A percentile compares a stretch with the other conserved stretches of the same genome.
These are phyloP conservation scores for Westerdykella sp. DNA, from an alignment of 2,329 filamentous ascomycete species.

Conservation along the genomic window DNA sequence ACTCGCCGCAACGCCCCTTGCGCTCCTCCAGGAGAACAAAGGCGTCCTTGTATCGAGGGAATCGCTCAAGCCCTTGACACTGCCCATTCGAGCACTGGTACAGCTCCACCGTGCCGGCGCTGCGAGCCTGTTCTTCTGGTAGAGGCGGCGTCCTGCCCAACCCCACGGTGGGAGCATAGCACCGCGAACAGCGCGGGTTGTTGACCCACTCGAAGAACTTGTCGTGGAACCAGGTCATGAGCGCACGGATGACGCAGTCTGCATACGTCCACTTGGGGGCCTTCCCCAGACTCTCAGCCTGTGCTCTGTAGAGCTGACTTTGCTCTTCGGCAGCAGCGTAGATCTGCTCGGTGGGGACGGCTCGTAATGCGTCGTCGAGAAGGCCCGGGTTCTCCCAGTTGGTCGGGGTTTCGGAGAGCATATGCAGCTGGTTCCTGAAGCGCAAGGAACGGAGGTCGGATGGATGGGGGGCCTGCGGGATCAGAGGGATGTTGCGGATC, in stretches of 20 bases:
- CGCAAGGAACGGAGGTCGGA: conserved; percentile 42
- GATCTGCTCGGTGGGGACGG: conserved; percentile 82
- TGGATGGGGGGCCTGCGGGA: conserved; percentile 62
- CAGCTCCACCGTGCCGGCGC: conserved; percentile 80
- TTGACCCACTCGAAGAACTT: conserved; percentile 97
- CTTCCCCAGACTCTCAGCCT: conserved; percentile 77
- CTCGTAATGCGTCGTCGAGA: conserved; percentile 81
- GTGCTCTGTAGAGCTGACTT: conserved; percentile 75
- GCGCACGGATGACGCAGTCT: conserved; percentile 85
- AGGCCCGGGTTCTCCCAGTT: conserved; percentile 96
- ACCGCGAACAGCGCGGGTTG: conserved; percentile 80
- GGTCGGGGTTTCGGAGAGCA: conserved; percentile 77
- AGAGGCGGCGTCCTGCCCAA: conserved; percentile 78
- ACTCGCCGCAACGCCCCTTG: conserved; percentile 84
- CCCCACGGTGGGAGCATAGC: conserved; percentile 73
- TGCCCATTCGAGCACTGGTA: conserved; percentile 75
- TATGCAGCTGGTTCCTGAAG: conserved; percentile 67
- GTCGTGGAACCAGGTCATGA: conserved; percentile 93
- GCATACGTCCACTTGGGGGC: conserved; percentile 94
- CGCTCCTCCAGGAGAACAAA: conserved; percentile 85
- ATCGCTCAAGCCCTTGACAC: conserved; percentile 78
- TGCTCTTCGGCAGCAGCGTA: conserved; percentile 95
- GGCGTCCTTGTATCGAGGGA: conserved; percentile 90
- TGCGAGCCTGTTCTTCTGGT: conserved; percentile 82
- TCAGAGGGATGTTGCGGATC: conserved; percentile 58